phyloP scores from a whole-genome alignment of 306 rosid genomes.

The Casuarina cunninghamiana region DNA sequence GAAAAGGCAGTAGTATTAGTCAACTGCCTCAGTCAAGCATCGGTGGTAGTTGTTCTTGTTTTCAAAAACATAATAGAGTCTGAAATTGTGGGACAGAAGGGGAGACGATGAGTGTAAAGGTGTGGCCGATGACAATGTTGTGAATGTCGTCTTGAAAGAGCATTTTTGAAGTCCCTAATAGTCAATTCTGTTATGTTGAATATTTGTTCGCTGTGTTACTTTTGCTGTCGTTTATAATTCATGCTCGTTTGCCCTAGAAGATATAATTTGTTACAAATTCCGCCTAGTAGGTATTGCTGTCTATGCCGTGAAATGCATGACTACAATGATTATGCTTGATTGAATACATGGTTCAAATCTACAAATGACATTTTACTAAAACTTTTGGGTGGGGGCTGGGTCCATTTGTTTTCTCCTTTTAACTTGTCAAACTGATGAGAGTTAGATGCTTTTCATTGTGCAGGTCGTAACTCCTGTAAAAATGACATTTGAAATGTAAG shows the following conservation, averaged over 20 bases:
- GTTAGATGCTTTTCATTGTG: conserved; percentile 25
- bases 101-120: not conserved
- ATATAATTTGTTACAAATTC: not conserved
- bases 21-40: not conserved
- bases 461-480: conserved; percentile 93
- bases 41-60: not conserved
- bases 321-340: not conserved
- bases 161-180: not conserved
- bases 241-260: not conserved
- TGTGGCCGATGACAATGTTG: not conserved
- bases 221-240: not conserved
- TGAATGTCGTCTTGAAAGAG: not conserved
- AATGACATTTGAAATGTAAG: conserved; percentile 96
- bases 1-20: not conserved
- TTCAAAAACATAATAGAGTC: not conserved
- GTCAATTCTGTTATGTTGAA: not conserved
- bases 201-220: not conserved
- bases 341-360: not conserved
- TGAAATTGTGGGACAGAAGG: not conserved
- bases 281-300: not conserved
- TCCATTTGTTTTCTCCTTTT: not conserved
- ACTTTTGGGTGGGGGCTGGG: not conserved
- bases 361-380: not conserved
- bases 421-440: conserved; percentile 3
- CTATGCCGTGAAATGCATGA: not conserved